Conservation (phyloP, 352 stramenopile genomes). For the Nannochloropsis limnetica region DNA sequence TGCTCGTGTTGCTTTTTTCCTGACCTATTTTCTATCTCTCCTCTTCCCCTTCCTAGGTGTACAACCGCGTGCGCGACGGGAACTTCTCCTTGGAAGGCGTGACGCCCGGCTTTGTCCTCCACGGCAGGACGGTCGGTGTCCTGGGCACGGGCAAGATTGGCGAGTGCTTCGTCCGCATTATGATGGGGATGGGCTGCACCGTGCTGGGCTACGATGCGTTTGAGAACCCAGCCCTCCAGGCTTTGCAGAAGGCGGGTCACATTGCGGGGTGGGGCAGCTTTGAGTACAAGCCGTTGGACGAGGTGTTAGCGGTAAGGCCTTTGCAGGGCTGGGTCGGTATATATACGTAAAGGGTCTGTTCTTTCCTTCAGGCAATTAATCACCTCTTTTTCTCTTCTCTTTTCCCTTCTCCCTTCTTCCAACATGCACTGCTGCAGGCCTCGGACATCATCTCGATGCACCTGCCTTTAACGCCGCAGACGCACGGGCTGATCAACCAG, state of each 20-base stretch:
- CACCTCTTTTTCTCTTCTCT: background rate
- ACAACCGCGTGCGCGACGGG: conserved; percentile 64
- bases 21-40: background rate
- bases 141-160: conserved; percentile 52
- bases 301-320: background rate
- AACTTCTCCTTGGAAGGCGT: conserved; percentile 63
- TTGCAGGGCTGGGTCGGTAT: background rate
- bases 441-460: conserved; percentile 1
- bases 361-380: background rate
- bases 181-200: conserved; percentile 57
- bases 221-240: background rate
- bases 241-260: background rate
- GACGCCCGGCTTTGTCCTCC: conserved; percentile 46
- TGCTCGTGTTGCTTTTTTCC: conserved; percentile 2
- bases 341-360: background rate
- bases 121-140: conserved; percentile 57
- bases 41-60: conserved; percentile 50
- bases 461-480: background rate
- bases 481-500: background rate
- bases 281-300: background rate
- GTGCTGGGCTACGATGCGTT: conserved; percentile 60
- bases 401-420: background rate
- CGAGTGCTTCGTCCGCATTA: conserved; percentile 53
- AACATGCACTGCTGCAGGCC: background rate
- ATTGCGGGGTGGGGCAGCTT: background rate